These are phyloP conservation scores for Cercospora sp. DNA, from an alignment of 2,329 filamentous ascomycete genomes.

Conservation along the genomic window DNA sequence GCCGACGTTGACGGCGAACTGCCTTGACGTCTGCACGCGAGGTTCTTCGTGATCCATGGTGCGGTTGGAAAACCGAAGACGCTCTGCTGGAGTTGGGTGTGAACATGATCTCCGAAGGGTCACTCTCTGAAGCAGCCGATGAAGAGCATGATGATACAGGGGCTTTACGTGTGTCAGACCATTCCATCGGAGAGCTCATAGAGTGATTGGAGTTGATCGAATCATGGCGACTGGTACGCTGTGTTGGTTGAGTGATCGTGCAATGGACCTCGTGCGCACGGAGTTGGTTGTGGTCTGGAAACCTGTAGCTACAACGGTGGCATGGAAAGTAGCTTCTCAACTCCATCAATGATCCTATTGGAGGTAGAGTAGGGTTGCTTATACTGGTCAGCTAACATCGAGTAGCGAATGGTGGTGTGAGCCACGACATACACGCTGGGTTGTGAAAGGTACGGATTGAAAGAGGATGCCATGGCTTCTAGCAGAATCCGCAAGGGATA, in stretches of 20 bases:
- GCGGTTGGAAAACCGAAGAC: conserved; percentile 4
- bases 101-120: conserved; percentile 15
- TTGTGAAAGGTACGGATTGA: background rate
- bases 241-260: background rate
- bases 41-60: background rate
- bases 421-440: conserved; percentile 1
- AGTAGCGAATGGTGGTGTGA: background rate
- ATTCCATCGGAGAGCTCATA: background rate
- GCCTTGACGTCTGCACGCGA: conserved; percentile 5
- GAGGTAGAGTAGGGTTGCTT: conserved; percentile 5
- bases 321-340: background rate
- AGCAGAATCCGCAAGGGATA: background rate
- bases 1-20: background rate
- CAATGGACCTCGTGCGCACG: background rate
- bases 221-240: background rate
- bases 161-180: conserved; percentile 1
- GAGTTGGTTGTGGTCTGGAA: background rate
- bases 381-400: background rate
- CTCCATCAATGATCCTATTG: conserved; percentile 3
- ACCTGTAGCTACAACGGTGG: background rate
- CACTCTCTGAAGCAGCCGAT: conserved; percentile 15
- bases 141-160: conserved; percentile 12
- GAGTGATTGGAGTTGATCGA: conserved; percentile 9
- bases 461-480: background rate
- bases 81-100: conserved; percentile 21